Evolutionary conservation across 306 rosid species (phyloP).

Genomic region (Benincasa hispida): DNA sequence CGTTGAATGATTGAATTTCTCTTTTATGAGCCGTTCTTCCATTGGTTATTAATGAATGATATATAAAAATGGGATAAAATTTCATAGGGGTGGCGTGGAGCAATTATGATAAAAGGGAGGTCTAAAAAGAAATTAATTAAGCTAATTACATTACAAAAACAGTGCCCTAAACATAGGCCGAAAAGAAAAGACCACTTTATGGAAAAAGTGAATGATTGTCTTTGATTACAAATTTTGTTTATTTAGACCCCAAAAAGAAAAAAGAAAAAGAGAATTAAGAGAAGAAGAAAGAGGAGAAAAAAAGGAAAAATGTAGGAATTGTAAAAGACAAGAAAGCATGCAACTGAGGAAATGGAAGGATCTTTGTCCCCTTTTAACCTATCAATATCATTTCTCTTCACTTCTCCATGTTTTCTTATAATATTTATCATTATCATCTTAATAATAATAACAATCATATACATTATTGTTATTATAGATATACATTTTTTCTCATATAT

Average conservation of each 20-base stretch:
- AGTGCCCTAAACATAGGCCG: conserved; percentile 1
- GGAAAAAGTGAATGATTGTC: conserved; percentile 16
- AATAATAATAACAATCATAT: conserved; percentile 7
- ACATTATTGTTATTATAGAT: not conserved
- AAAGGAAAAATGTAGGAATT: not conserved
- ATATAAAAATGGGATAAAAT: not conserved
- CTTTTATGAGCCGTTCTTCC: not conserved
- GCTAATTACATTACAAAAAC: not conserved
- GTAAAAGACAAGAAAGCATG: conserved; percentile 36
- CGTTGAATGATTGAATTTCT: not conserved
- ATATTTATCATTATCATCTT: conserved; percentile 5
- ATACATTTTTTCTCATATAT: conserved; percentile 11
- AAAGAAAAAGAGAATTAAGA: not conserved
- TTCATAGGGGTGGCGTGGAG: not conserved
- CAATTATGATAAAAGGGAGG: not conserved
- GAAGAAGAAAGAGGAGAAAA: not conserved
- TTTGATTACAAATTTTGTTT: conserved; percentile 10
- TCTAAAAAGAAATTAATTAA: not conserved
- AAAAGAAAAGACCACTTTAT: conserved; percentile 1
- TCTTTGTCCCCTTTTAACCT: conserved; percentile 36
- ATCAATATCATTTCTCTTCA: conserved; percentile 30
- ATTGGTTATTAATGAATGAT: not conserved
- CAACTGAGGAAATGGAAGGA: conserved; percentile 39
- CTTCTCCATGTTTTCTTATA: conserved; percentile 31
- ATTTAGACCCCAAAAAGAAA: not conserved